A percentile compares a stretch with the other conserved stretches of the same genome.
These are phyloP conservation scores for Lachancea cidri DNA, from an alignment of 805 yeast species.

Conservation along the genomic window DNA sequence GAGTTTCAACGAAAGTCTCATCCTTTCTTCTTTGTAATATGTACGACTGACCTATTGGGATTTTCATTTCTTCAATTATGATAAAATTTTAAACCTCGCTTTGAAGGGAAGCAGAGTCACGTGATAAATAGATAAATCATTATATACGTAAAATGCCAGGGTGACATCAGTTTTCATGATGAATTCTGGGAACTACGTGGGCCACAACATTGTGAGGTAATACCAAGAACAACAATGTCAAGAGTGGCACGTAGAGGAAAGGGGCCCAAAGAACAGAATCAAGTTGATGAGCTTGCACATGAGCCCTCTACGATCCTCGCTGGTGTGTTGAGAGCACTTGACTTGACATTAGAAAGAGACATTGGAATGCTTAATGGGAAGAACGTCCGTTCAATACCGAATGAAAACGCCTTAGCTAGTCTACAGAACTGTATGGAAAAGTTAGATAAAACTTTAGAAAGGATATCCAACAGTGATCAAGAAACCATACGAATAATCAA, in stretches of 20 bases:
- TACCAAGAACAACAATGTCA: constrained; percentile 14
- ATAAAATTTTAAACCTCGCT: too few species aligned
- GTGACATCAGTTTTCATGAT: too few species aligned
- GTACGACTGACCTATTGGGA: too few species aligned
- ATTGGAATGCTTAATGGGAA: constrained; percentile 61
- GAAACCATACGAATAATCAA: constrained; percentile 15
- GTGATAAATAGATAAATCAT: too few species aligned
- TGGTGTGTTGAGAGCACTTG: constrained; percentile 47
- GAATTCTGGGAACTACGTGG: too few species aligned
- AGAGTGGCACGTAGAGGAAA: constrained; percentile 28
- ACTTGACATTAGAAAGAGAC: constrained; percentile 51
- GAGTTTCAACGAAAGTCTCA: not conserved
- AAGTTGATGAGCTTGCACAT: constrained; percentile 25
- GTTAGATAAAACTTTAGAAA: constrained; percentile 19
- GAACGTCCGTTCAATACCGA: constrained; percentile 39
- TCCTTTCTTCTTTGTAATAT: too few species aligned
- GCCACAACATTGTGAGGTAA: too few species aligned
- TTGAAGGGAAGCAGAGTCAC: too few species aligned
- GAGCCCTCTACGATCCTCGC: constrained; percentile 42
- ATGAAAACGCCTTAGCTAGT: constrained; percentile 38
- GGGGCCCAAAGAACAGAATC: constrained; percentile 22
- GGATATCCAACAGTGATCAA: constrained; percentile 22
- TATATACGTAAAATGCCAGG: too few species aligned
- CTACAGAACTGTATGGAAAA: constrained; percentile 36
- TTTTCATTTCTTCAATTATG: too few species aligned